phyloP scores from a whole-genome alignment of 192 early-diverging fungal species.

The Coemansia aciculifera region DNA sequence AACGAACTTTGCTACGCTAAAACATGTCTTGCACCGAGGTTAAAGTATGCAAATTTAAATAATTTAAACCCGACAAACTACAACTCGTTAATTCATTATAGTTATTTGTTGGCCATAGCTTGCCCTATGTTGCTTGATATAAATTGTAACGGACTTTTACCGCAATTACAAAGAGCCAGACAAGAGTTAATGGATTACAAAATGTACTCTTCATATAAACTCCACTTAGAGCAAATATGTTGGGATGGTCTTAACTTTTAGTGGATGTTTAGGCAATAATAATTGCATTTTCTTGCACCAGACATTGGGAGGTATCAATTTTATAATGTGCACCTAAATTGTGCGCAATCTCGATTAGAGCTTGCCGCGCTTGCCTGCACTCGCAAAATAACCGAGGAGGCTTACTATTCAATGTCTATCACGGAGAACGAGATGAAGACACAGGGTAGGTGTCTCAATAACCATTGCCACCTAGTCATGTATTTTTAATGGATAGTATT shows the following conservation, averaged over 20 bases:
- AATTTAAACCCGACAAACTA: background rate
- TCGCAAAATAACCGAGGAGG: too few relatives aligned
- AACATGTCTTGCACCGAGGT: background rate
- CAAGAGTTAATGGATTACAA: background rate
- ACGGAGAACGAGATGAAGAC: constrained; percentile 31
- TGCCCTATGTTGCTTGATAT: background rate
- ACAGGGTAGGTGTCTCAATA: background rate
- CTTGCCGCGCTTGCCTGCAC: too few relatives aligned
- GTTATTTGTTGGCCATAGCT: background rate
- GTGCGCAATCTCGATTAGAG: too few relatives aligned
- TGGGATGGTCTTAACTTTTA: background rate
- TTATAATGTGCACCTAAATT: too few relatives aligned
- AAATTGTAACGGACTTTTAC: background rate
- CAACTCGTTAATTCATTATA: background rate
- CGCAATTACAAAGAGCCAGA: background rate
- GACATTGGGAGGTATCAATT: too few relatives aligned
- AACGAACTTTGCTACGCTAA: background rate
- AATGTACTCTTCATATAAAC: background rate
- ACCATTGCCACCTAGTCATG: background rate
- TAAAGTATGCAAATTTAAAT: background rate
- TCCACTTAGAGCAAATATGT: background rate
- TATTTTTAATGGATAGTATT: background rate
- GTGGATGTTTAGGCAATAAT: too few relatives aligned
- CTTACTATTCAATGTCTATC: constrained; percentile 31
- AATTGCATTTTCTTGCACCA: too few relatives aligned